These are phyloP conservation scores for Dendrobium catenatum DNA, from an alignment of 106 monocot species.

Conservation along the genomic window DNA sequence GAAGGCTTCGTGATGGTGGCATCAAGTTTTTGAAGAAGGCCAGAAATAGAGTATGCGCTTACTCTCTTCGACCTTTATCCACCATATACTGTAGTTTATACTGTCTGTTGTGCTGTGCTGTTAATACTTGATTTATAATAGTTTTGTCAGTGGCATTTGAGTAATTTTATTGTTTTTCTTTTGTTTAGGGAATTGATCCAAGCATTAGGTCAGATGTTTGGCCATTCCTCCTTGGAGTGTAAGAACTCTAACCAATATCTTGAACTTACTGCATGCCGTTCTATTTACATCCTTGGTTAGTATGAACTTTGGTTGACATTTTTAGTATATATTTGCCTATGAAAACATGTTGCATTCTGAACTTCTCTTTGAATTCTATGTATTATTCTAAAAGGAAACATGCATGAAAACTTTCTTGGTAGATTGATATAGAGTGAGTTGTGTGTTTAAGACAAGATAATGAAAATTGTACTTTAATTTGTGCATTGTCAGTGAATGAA, in stretches of 20 bases:
- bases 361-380: too few relatives aligned
- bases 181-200: conserved; percentile 55
- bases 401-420: too few relatives aligned
- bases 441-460: too few relatives aligned
- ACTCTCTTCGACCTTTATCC: not conserved
- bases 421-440: too few relatives aligned
- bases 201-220: conserved; percentile 66
- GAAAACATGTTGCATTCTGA: not conserved
- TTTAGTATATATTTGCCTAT: not conserved
- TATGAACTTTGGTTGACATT: not conserved
- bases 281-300: not conserved
- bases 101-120: not conserved
- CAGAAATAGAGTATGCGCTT: conserved; percentile 45
- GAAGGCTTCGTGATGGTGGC: conserved; percentile 53
- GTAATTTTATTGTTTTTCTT: not conserved
- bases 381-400: too few relatives aligned
- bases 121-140: not conserved
- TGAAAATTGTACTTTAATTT: too few relatives aligned
- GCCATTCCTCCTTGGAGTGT: conserved; percentile 88
- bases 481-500: too few relatives aligned
- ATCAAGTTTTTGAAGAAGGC: conserved; percentile 66
- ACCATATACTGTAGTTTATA: not conserved
- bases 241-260: conserved; percentile 19
- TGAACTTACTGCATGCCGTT: not conserved
- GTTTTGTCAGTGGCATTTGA: not conserved